Conservation (phyloP, 352 stramenopile genomes). For the Phytopythium kandeliae region DNA sequence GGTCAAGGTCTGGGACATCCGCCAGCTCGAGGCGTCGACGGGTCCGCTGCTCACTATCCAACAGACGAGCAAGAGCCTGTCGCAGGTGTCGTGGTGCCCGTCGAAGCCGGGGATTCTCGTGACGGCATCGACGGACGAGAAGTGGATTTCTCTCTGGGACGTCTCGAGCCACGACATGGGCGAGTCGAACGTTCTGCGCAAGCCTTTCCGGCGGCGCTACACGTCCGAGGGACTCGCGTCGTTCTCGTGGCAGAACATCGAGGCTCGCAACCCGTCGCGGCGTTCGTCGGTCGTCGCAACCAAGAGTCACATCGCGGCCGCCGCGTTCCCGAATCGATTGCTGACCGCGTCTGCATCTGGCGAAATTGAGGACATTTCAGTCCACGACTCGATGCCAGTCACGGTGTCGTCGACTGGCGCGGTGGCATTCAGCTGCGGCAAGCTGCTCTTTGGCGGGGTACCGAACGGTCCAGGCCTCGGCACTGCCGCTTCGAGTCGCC, state of each 20-base stretch:
- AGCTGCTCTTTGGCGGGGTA: constrained; percentile 55
- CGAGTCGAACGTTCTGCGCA: constrained; percentile 44
- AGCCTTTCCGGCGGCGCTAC: constrained; percentile 72
- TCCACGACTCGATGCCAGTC: constrained; percentile 84
- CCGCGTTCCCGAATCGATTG: constrained; percentile 77
- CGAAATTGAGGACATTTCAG: constrained; percentile 82
- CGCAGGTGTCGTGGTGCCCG: constrained; percentile 79
- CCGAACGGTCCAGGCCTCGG: constrained; percentile 20
- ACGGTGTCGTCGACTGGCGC: constrained; percentile 64
- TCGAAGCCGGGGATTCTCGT: constrained; percentile 78
- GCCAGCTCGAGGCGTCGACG: constrained; percentile 57
- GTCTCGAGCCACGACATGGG: constrained; percentile 51
- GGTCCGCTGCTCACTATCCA: constrained; percentile 70
- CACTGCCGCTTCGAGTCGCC: constrained; percentile 28
- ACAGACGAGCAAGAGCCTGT: constrained; percentile 61
- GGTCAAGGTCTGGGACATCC: constrained; percentile 86
- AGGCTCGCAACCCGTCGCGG: constrained; percentile 10
- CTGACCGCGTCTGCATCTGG: constrained; percentile 64
- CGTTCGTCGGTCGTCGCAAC: constrained; percentile 14
- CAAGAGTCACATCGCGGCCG: constrained; percentile 32
- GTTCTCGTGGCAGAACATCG: constrained; percentile 79
- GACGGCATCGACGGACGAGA: constrained; percentile 69
- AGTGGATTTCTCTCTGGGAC: constrained; percentile 84
- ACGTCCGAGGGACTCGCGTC: constrained; percentile 67
- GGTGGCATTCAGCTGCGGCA: constrained; percentile 72